Evolutionary conservation across 75 land plant genomes (phyloP).

Genomic region (Sequoia sempervirens): DNA sequence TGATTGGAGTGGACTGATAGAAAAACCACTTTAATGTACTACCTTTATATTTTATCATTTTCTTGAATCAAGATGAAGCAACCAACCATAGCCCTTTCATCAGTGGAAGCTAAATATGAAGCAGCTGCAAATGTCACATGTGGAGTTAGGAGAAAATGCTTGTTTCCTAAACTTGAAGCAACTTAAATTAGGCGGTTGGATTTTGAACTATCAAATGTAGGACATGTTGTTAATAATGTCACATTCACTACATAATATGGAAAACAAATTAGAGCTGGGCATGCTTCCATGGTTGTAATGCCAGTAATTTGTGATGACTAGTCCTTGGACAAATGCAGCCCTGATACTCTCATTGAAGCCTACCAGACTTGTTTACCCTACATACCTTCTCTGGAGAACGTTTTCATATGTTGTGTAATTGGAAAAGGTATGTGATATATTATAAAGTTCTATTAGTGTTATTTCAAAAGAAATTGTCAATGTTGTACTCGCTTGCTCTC

Average conservation of each 20-base stretch:
- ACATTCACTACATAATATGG: neutral
- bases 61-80: neutral
- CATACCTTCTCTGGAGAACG: neutral
- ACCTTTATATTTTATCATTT: neutral
- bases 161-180: neutral
- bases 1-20: too few relatives aligned
- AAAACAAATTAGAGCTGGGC: neutral
- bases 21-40: too few relatives aligned
- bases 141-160: neutral
- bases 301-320: neutral
- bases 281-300: neutral
- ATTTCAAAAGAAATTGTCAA: neutral
- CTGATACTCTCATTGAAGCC: neutral
- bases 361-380: neutral
- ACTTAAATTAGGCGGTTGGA: neutral
- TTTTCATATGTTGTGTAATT: neutral
- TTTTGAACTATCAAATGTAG: neutral
- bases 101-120: neutral
- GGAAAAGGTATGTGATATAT: neutral
- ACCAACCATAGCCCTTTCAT: neutral
- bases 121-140: neutral
- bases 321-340: neutral
- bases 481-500: neutral
- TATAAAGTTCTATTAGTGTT: neutral
- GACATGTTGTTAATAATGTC: neutral